Base-by-base conservation (phyloP, 2,329 filamentous ascomycete genomes). In the Pseudogymnoascus pannorum region DNA sequence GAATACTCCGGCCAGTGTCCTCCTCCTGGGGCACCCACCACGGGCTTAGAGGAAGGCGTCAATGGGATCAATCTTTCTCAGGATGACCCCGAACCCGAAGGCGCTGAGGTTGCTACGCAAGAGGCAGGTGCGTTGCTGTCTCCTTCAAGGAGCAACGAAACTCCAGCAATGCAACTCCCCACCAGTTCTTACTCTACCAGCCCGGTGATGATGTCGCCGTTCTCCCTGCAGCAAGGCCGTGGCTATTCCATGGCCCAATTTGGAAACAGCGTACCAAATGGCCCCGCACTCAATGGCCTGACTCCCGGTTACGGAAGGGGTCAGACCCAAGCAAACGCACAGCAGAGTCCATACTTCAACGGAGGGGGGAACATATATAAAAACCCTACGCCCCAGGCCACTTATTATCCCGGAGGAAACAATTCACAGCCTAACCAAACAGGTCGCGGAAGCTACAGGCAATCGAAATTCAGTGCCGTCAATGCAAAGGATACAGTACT, bases 381-480 rank as follows among this genome's bases (percentile, higher is more conserved):
- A n/a, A n/a, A n/a, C n/a, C n/a, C n/a, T n/a, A n/a, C n/a, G n/a
- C n/a, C n/a, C n/a, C n/a, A n/a, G n/a, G n/a, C n/a, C n/a, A n/a
- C n/a, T n/a, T n/a, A n/a, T n/a, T n/a, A n/a, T n/a, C n/a, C n/a
- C n/a, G n/a, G n/a, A n/a, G n/a, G n/a, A n/a, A 51, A 29, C 24
- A 29, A 26, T 7, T 16, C 6, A 3, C 14, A 4, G 1, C 12
- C 9, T 29, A 29, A 2, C 7, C 48, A 2, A 2, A 3, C 4
- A 18, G 8, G 26, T 8, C 5, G 8, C 9, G 3, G 24, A 12
- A 12, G 12, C 0, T n/a, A 6, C 4, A n/a, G 7, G 16, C 7
- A 20, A 1, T 1, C 2, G 35, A 38, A 38, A n/a, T 1, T 0
- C 42, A 29, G 14, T 14, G 0, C 3, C 2, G 1, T 26, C 3